Percentiles rank a stretch among this genome's conserved stretches.
Conservation (phyloP, 805 yeast species). For the Starmerella floris region DNA sequence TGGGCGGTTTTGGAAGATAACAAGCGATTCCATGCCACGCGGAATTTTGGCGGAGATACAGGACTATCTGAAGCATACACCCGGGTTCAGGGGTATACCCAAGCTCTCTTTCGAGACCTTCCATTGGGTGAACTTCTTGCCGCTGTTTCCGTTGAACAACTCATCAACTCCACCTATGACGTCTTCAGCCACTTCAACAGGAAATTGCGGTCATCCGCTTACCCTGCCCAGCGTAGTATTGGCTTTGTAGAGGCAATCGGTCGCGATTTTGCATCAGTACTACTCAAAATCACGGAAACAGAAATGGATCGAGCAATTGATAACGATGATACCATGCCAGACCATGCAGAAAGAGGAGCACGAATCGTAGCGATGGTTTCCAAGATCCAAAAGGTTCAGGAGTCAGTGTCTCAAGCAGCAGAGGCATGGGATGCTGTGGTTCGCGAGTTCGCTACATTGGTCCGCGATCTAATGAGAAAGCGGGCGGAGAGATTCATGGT, state of each 20-base stretch:
- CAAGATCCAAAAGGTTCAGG: background rate
- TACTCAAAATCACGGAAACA: conserved; percentile 25
- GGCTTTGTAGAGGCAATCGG: conserved; percentile 54
- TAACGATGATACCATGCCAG: conserved; percentile 7
- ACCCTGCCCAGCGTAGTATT: conserved; percentile 43
- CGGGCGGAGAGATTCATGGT: conserved; percentile 57
- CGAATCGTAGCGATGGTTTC: background rate
- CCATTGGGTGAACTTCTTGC: conserved; percentile 49
- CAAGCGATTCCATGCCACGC: conserved; percentile 67
- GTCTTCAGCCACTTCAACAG: conserved; percentile 49
- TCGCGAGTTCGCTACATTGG: conserved; percentile 49
- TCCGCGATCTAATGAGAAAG: conserved; percentile 64
- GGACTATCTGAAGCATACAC: conserved; percentile 46
- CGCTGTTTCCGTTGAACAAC: conserved; percentile 33
- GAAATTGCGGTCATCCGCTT: conserved; percentile 43
- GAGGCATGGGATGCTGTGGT: conserved; percentile 44
- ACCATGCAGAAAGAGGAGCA: background rate
- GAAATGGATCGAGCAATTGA: conserved; percentile 31
- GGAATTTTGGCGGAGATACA: conserved; percentile 58
- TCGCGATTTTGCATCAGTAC: conserved; percentile 35
- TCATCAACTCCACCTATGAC: conserved; percentile 34
- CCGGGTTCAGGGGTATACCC: conserved; percentile 41
- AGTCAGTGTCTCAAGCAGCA: conserved; percentile 2
- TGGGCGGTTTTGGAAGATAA: conserved; percentile 50
- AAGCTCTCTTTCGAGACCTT: conserved; percentile 48